A percentile compares a stretch with the other conserved stretches of the same genome.
Evolutionary conservation across 2,329 filamentous ascomycete species (phyloP).

Genomic region (Sporothrix brunneoviolacea): DNA sequence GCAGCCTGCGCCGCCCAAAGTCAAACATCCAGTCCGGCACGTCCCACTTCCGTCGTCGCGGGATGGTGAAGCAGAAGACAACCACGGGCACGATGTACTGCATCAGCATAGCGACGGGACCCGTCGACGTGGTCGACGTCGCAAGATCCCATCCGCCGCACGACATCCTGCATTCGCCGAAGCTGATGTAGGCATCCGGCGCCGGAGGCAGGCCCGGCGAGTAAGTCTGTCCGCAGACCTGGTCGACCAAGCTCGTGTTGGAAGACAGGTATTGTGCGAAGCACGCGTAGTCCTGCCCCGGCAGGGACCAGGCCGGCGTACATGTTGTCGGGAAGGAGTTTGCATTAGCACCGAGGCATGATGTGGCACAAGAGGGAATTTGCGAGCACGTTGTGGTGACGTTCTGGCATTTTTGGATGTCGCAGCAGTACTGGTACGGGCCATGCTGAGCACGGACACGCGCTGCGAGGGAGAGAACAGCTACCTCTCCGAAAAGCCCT

Average conservation of each 20-base stretch:
- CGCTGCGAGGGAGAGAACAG: neutral
- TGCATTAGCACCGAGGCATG: neutral
- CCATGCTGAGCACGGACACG: neutral
- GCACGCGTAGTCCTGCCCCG: neutral
- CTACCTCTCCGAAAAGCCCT: too few species aligned
- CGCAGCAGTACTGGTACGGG: constrained; percentile 6
- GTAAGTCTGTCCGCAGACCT: constrained; percentile 1
- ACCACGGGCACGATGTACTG: constrained; percentile 10
- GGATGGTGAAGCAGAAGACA: constrained; percentile 5
- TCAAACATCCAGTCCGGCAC: constrained; percentile 3
- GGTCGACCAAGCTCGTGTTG: constrained; percentile 5
- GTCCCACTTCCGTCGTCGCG: constrained; percentile 3
- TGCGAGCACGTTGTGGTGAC: neutral
- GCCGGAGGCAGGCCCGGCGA: neutral
- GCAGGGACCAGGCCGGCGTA: neutral
- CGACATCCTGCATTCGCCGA: neutral
- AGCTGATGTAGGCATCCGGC: neutral
- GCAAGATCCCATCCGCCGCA: constrained; percentile 4
- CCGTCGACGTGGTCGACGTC: neutral
- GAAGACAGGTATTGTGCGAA: constrained; percentile 1
- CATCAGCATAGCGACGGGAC: constrained; percentile 2
- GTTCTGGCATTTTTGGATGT: constrained; percentile 8
- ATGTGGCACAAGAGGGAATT: neutral
- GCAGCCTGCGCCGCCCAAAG: neutral
- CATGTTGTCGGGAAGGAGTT: neutral